These are phyloP conservation scores for Pleurotus sapidus DNA, from an alignment of 768 basidiomycete genomes.

Conservation along the genomic window DNA sequence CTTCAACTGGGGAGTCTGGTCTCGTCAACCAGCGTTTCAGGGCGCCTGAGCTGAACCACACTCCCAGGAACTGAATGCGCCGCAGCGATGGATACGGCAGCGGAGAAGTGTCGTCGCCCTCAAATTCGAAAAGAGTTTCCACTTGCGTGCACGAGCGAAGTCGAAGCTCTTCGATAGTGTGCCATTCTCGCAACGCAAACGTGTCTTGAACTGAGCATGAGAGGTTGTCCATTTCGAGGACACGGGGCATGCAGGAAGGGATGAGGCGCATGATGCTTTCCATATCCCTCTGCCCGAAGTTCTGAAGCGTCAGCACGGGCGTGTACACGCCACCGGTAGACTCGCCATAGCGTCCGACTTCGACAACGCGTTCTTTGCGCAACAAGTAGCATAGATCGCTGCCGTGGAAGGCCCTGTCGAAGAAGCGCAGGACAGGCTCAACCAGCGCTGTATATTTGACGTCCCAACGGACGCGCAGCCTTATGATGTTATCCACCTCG, in stretches of 20 bases:
- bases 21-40: too few relatives aligned
- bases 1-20: too few relatives aligned
- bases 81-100: background rate
- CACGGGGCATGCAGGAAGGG: too few relatives aligned
- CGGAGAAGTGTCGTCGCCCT: background rate
- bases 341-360: background rate
- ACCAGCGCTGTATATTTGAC: background rate
- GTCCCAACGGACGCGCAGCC: background rate
- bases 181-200: background rate
- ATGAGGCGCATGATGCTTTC: too few relatives aligned
- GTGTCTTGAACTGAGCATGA: too few relatives aligned
- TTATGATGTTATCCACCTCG: background rate
- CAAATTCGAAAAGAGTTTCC: too few relatives aligned
- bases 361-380: background rate
- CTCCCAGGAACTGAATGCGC: background rate
- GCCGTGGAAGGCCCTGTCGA: background rate
- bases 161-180: background rate
- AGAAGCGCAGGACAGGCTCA: background rate
- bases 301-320: background rate
- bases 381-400: background rate
- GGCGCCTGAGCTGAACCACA: too few relatives aligned
- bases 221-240: too few relatives aligned
- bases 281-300: too few relatives aligned
- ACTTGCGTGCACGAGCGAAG: too few relatives aligned
- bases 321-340: background rate